Conservation (phyloP, 495 filamentous ascomycete species). For the Podospora appendiculata region DNA sequence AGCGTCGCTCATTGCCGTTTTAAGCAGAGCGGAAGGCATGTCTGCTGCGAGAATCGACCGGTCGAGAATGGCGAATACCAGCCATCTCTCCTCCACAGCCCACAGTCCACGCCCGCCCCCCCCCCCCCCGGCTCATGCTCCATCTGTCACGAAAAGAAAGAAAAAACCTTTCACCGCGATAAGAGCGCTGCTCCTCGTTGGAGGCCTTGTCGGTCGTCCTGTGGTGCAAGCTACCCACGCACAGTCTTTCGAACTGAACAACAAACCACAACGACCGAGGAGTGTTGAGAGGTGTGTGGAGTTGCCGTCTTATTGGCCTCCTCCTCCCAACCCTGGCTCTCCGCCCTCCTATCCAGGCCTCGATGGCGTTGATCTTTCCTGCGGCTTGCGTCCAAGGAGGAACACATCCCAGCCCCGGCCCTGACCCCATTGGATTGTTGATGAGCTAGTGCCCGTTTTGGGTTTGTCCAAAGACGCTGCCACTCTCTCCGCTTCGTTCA, state of each 20-base stretch:
- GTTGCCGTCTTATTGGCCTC: neutral
- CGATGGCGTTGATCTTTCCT: conserved; percentile 2
- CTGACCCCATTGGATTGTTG: conserved; percentile 1
- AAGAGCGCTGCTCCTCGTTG: neutral
- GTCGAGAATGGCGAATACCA: neutral
- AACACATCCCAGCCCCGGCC: neutral
- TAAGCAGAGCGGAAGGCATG: neutral
- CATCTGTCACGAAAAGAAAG: neutral
- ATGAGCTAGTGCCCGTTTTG: neutral
- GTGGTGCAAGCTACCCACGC: neutral
- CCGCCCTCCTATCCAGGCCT: neutral
- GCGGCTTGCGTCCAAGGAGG: conserved; percentile 9
- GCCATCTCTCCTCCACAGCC: neutral
- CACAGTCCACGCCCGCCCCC: too few relatives aligned
- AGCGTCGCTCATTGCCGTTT: conserved; percentile 12
- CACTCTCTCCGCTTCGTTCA: neutral
- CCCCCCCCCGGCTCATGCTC: neutral
- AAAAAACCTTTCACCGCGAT: conserved; percentile 1
- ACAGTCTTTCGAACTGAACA: neutral
- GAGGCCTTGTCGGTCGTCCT: neutral
- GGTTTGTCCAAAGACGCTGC: neutral
- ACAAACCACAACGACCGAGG: neutral
- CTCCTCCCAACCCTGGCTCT: neutral
- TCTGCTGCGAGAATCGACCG: neutral
- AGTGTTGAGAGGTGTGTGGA: neutral